Evolutionary conservation across 495 filamentous ascomycete genomes (phyloP).

Genomic region (Xylaria castorea): DNA sequence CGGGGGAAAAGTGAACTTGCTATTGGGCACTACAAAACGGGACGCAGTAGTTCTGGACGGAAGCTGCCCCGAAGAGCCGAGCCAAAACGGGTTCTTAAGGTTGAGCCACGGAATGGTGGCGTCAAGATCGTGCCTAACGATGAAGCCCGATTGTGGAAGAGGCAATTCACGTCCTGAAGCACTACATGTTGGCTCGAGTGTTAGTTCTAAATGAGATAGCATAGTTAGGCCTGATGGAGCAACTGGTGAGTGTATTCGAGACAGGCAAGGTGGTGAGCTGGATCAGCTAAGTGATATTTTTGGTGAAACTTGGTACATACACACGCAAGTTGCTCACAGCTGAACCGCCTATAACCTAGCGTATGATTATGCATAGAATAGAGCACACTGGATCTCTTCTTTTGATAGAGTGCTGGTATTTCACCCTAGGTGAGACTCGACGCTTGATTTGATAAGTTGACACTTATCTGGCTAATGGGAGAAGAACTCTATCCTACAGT

Average conservation of each 20-base stretch:
- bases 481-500: not conserved
- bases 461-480: not conserved
- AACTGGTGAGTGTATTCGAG: not conserved
- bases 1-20: constrained; percentile 35
- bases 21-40: constrained; percentile 12
- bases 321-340: not conserved
- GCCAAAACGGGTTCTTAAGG: not conserved
- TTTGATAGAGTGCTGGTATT: not conserved
- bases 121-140: constrained; percentile 2
- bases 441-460: not conserved
- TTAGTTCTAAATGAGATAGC: not conserved
- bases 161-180: not conserved
- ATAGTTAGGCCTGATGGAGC: not conserved
- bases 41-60: not conserved
- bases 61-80: too few species aligned
- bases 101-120: constrained; percentile 35
- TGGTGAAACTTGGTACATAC: not conserved
- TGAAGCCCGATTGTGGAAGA: constrained; percentile 17
- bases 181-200: not conserved
- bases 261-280: not conserved
- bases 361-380: not conserved
- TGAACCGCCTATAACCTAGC: not conserved
- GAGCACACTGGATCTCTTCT: not conserved
- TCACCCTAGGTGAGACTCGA: not conserved
- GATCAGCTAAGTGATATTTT: not conserved